Base-by-base conservation (phyloP, 1,284 basidiomycete genomes). In the Gymnopus androsaceus region DNA sequence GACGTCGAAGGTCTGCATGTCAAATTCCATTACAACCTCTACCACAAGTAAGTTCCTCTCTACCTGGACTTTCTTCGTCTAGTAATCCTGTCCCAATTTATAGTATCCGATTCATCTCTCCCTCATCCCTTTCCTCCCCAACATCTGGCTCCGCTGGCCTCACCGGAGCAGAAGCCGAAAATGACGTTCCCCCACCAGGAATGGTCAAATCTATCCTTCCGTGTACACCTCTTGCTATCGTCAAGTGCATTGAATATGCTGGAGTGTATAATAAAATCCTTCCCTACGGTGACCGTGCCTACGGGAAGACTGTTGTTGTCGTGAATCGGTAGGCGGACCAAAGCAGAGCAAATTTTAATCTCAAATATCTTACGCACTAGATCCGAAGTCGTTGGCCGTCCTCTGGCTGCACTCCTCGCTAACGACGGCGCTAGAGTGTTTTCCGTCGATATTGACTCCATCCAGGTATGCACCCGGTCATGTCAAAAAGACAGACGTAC, bases 1-100 rank as follows among this genome's bases (percentile, higher is more conserved):
- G 96, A 99, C 64, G 96, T 99, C 52, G 96, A 99, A 74, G 96
- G 96, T 3, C 81, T 98, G 49, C 87, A 98, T 75, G 94, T 94
- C 77, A 94, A 94, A 71, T 96, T 95, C 72, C 90, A 96, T 65
- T 98, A 95, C 74, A 97, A 97, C 70, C 77, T 98, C 53, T 98
- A 98, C 72, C 95, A 98, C 81, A 97, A 97, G 93, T 94, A 63
- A 56, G 84, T 67, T 4, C 34, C 48, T 15, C 37, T 37, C 33
- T 41, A 33, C 36, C 50, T 61, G 27, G 17, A n/a, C 15, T 31
- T 41, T 11, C 11, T 51, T 11, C 15, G 44, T n/a, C 30, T n/a
- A n/a, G n/a, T 15, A 12, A 34, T 51, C 25, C 25, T 38, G 8
- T 38, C 15, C 31, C 34, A 25, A 6, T 27, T 12, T 34, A 21